A percentile compares a stretch with the other conserved stretches of the same genome.
Evolutionary conservation across 2,329 filamentous ascomycete genomes (phyloP).

Genomic region (Chaetomium olivaceum): DNA sequence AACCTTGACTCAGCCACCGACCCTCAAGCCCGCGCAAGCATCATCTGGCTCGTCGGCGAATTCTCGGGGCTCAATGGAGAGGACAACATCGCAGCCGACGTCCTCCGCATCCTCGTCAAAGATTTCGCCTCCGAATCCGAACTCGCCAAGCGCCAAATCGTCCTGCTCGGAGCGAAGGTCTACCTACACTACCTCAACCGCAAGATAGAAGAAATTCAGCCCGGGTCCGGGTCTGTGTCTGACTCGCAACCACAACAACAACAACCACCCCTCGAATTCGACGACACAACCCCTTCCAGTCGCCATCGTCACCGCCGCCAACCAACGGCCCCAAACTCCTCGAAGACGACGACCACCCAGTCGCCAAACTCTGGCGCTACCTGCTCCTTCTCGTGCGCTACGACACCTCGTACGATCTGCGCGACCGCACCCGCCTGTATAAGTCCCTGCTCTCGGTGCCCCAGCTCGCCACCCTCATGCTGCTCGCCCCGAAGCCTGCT

Average conservation of each 20-base stretch:
- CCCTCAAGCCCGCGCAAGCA: slow-evolving; percentile 85
- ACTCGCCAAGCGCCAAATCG: slow-evolving; percentile 83
- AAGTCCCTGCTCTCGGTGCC: slow-evolving; percentile 78
- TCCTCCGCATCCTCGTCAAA: slow-evolving; percentile 82
- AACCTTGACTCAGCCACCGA: slow-evolving; percentile 88
- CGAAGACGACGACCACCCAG: slow-evolving; percentile 61
- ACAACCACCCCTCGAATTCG: slow-evolving; percentile 8
- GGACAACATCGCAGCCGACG: slow-evolving; percentile 90
- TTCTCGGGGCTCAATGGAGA: slow-evolving; percentile 78
- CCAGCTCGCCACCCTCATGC: slow-evolving; percentile 84
- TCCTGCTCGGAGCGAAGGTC: slow-evolving; percentile 92
- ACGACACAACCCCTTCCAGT: background rate
- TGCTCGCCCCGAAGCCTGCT: slow-evolving; percentile 91
- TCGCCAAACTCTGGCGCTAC: slow-evolving; percentile 81
- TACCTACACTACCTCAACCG: slow-evolving; percentile 85
- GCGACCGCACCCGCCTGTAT: slow-evolving; percentile 87
- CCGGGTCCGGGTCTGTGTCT: slow-evolving; percentile 4
- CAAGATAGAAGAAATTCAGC: slow-evolving; percentile 45
- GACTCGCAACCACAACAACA: slow-evolving; percentile 8
- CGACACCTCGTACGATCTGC: slow-evolving; percentile 91
- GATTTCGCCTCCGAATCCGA: slow-evolving; percentile 83
- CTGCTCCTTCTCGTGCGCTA: slow-evolving; percentile 83
- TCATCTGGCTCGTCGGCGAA: slow-evolving; percentile 96
- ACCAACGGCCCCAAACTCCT: slow-evolving; percentile 32
- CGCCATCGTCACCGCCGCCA: background rate